Conservation (phyloP, 768 basidiomycete species). For the Phlegmacium glaucopus region DNA sequence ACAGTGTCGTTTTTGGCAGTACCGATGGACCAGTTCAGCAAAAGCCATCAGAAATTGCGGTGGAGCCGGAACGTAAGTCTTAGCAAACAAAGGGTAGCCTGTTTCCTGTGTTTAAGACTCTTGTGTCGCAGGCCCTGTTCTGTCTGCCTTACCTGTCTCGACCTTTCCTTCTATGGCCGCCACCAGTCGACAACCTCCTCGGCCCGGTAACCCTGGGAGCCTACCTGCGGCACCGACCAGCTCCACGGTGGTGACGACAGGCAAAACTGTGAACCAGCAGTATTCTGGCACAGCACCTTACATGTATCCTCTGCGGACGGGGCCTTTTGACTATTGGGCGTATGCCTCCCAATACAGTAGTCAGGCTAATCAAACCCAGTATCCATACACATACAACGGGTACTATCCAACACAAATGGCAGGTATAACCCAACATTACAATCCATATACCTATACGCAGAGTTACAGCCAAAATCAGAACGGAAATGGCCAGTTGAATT, state of each 20-base stretch:
- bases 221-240: conserved; percentile 4
- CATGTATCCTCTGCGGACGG: conserved; percentile 17
- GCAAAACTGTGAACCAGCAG: conserved; percentile 3
- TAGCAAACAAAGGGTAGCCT: not conserved
- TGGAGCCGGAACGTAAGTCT: conserved; percentile 46
- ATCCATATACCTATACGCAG: conserved; percentile 22
- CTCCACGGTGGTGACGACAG: conserved; percentile 5
- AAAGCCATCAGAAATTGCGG: conserved; percentile 56
- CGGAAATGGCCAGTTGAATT: conserved; percentile 22
- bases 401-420: conserved; percentile 22
- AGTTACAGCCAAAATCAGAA: conserved; percentile 20
- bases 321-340: conserved; percentile 36
- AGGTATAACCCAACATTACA: conserved; percentile 20
- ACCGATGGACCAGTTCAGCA: conserved; percentile 69
- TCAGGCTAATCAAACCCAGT: conserved; percentile 13
- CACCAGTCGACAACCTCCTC: conserved; percentile 16
- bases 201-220: conserved; percentile 7
- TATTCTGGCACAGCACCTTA: conserved; percentile 8
- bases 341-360: conserved; percentile 20
- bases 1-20: conserved; percentile 73
- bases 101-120: conserved; percentile 1
- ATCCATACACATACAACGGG: conserved; percentile 25
- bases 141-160: conserved; percentile 21
- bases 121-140: conserved; percentile 15
- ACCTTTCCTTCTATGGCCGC: conserved; percentile 28